phyloP scores from a whole-genome alignment of 2,329 filamentous ascomycete genomes.

The Nakataea oryzae region DNA sequence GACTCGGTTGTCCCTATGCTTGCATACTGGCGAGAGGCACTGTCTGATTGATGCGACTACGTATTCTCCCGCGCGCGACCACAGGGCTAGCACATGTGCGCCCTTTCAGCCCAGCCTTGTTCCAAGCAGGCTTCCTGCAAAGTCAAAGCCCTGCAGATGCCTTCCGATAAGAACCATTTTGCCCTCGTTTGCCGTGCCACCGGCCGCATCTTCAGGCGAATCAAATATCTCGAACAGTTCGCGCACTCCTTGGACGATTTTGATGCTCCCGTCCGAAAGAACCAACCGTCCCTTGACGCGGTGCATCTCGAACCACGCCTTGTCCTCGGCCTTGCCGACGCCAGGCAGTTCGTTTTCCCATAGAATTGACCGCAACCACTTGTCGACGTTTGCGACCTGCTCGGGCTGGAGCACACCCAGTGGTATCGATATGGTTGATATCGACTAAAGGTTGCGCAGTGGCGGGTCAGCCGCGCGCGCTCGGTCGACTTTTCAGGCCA shows the following conservation, averaged over 20 bases:
- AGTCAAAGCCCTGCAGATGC: constrained; percentile 37
- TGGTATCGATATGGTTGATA: constrained; percentile 69
- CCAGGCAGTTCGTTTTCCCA: constrained; percentile 65
- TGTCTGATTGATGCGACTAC: background rate
- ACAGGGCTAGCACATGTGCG: background rate
- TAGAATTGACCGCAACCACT: constrained; percentile 71
- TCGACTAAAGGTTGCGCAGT: constrained; percentile 45
- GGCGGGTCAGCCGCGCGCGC: constrained; percentile 7
- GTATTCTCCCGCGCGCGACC: too few relatives aligned
- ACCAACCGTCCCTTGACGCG: constrained; percentile 73
- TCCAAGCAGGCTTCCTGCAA: constrained; percentile 28
- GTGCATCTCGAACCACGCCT: constrained; percentile 64
- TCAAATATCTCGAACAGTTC: constrained; percentile 92
- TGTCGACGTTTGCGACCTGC: constrained; percentile 58
- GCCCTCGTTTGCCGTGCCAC: constrained; percentile 21
- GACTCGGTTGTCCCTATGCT: background rate
- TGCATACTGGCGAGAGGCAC: background rate
- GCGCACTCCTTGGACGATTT: constrained; percentile 82
- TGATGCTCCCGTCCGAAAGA: constrained; percentile 51
- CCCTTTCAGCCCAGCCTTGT: background rate
- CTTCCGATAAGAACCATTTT: constrained; percentile 58
- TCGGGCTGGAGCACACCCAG: constrained; percentile 47
- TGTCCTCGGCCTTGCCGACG: constrained; percentile 9
- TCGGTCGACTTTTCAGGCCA: background rate
- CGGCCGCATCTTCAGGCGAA: constrained; percentile 11